These are phyloP conservation scores for Pisolithus microcarpus DNA, from an alignment of 768 basidiomycete genomes.

Conservation along the genomic window DNA sequence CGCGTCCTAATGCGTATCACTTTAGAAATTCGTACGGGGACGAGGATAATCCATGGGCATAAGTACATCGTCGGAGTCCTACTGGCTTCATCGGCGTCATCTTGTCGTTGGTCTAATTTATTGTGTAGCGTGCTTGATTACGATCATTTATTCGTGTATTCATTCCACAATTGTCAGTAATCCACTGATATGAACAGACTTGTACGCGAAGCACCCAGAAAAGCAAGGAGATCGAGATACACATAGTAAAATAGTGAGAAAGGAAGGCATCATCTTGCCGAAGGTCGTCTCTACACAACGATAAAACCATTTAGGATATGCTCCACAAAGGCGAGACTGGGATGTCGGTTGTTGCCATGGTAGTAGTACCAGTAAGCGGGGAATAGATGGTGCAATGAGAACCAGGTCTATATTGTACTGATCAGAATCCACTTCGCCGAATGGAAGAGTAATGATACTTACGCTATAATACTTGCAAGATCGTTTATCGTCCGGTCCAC, in stretches of 20 bases:
- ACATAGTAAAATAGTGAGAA: background rate
- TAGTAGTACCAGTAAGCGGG: conserved; percentile 32
- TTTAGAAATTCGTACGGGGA: conserved; percentile 11
- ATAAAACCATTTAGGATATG: background rate
- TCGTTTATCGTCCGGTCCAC: conserved; percentile 24
- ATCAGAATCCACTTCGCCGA: background rate
- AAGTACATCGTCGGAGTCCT: background rate
- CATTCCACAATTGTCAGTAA: no score
- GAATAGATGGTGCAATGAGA: conserved; percentile 28
- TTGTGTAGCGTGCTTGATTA: no score
- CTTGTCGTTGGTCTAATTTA: no score
- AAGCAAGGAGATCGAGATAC: no score
- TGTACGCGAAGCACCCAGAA: no score
- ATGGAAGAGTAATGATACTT: conserved; percentile 4
- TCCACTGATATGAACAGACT: no score
- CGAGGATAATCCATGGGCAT: conserved; percentile 22
- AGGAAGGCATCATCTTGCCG: background rate
- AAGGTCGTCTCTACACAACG: background rate
- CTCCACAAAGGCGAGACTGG: conserved; percentile 16
- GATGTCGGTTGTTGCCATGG: conserved; percentile 10
- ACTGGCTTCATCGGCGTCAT: no score
- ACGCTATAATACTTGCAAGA: conserved; percentile 35
- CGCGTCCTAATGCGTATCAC: conserved; percentile 4
- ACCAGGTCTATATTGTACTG: conserved; percentile 24
- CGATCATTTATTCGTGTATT: no score